phyloP scores from a whole-genome alignment of 768 basidiomycete genomes.

The Mrakia hoshinonis region DNA sequence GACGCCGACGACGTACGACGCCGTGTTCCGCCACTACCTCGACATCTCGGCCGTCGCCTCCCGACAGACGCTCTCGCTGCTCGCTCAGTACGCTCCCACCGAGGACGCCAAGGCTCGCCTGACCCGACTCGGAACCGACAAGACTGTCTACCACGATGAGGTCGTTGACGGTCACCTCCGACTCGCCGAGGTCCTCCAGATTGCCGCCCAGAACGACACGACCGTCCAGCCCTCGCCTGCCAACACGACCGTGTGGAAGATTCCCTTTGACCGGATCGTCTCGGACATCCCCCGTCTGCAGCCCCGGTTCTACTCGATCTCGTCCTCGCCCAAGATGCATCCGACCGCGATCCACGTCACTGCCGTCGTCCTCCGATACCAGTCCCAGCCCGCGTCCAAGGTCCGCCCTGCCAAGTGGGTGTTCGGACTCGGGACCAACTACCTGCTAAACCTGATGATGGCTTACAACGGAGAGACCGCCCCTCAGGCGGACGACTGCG shows the following conservation, averaged over 20 bases:
- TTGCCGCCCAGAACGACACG: slow-evolving; percentile 74
- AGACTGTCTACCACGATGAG: slow-evolving; percentile 71
- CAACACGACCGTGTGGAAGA: slow-evolving; percentile 74
- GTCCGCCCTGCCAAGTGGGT: slow-evolving; percentile 51
- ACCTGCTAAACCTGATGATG: slow-evolving; percentile 79
- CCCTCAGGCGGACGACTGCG: slow-evolving; percentile 43
- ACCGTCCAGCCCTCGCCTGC: slow-evolving; percentile 46
- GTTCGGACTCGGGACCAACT: slow-evolving; percentile 88
- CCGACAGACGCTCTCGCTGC: slow-evolving; percentile 78
- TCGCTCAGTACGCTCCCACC: slow-evolving; percentile 80
- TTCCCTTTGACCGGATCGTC: slow-evolving; percentile 94
- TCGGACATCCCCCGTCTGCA: slow-evolving; percentile 89
- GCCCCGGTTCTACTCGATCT: slow-evolving; percentile 97
- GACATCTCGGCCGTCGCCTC: slow-evolving; percentile 91
- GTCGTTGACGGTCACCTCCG: slow-evolving; percentile 77
- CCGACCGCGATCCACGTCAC: slow-evolving; percentile 89
- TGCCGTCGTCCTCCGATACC: slow-evolving; percentile 87
- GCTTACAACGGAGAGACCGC: slow-evolving; percentile 49
- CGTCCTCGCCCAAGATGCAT: slow-evolving; percentile 86
- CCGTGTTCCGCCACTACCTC: slow-evolving; percentile 91
- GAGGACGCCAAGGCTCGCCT: slow-evolving; percentile 66
- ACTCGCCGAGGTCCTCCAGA: slow-evolving; percentile 83
- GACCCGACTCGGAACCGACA: slow-evolving; percentile 70
- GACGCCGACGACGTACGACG: slow-evolving; percentile 84
- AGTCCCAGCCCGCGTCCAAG: slow-evolving; percentile 48